Base-by-base conservation (phyloP, 306 rosid genomes). In the Cicer cuneatum region DNA sequence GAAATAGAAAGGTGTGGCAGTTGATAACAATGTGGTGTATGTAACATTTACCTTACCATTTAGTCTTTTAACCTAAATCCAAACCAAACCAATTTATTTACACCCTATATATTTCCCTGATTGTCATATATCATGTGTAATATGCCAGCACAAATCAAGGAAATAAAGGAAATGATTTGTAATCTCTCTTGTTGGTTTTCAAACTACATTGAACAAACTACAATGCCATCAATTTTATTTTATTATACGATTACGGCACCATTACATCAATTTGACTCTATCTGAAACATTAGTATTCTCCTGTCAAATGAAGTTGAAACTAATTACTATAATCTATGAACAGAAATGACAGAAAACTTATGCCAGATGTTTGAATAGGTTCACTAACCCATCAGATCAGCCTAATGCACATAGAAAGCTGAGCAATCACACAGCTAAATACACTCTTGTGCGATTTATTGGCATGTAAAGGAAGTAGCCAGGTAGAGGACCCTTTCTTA, bases 251-350 rank as follows among this genome's bases (percentile, higher is more conserved):
- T 48, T 6, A n/a, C 33, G 2, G 1, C 24, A 0, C 1, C 24
- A 21, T 21, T 21, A 2, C 53, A 5, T 13, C 15, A 13, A 48
- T 13, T 13, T 48, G 18, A 45, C 39, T 69, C 18, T 69, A 14
- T n/a, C 15, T 15, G 15, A 47, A 47, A 48, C n/a, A 15, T 8
- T 14, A 49, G 33, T 48, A 35, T 15, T 29, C 69, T n/a, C 33
- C 35, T 14, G 47, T 45, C 47, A 73, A 60, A 46, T 73, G n/a
- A 73, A 46, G 41, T 56, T 19, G 35, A 54, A 19, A 71, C 41
- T 41, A 56, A 5, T 29, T 29, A 29, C 3, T 15, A 42, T 5
- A 42, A 59, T 43, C 16, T 5, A 69, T 15, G 46, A 13, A 48
- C 59, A 7, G 29, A 48, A 47, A 68, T 63, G 69, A 16, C 13